Base-by-base conservation (phyloP, 1,139 yeast genomes). In the Yamadazyma mexicana region DNA sequence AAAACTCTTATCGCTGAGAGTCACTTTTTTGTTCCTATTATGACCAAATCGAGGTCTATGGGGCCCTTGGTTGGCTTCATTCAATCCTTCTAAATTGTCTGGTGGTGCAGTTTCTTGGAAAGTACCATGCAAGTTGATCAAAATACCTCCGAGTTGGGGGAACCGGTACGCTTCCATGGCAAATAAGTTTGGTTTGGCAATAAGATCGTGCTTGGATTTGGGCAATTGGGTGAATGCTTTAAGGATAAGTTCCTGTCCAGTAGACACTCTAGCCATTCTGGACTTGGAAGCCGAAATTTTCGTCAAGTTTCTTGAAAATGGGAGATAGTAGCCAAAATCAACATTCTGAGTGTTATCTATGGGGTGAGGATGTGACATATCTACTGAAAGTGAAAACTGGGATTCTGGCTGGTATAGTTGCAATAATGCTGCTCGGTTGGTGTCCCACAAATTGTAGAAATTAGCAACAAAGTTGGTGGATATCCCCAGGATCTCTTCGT, bases 41-140 rank as follows among this genome's bases (percentile, higher is more conserved):
- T 49, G 59, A 24, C 29, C 29, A 46, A 62, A 64, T 46, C 69
- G 61, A 30, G 64, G 64, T 45, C 69, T 59, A 27, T 38, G 33
- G 30, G 66, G 56, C 32, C 56, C 63, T n/a, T 34, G 32, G 9
- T 43, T 44, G 9, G 49, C 43, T 4, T 40, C 28, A 20, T 47
- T 40, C 31, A 40, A 49, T 6, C 50, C 55, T 4, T 58, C 64
- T 8, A 54, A 31, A 35, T 61, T 59, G 32, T 69, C 77, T 9
- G 85, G 87, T 37, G 68, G 71, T 5, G 64, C 81, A 35, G 62
- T 59, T 61, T 92, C 98, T 39, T 78, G 81, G 58, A 80, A 91
- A 40, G 79, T 81, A 2, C 99, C 99, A 62, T 92, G 98, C 16
- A 91, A 64, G 1, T 81, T 71, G 30, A 91, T 77, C 56, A 85